Evolutionary conservation across 169 alveolate species (phyloP), one percentile per base, ranked within the genome.

Genomic region (Cryptosporidium xiaoi): DNA sequence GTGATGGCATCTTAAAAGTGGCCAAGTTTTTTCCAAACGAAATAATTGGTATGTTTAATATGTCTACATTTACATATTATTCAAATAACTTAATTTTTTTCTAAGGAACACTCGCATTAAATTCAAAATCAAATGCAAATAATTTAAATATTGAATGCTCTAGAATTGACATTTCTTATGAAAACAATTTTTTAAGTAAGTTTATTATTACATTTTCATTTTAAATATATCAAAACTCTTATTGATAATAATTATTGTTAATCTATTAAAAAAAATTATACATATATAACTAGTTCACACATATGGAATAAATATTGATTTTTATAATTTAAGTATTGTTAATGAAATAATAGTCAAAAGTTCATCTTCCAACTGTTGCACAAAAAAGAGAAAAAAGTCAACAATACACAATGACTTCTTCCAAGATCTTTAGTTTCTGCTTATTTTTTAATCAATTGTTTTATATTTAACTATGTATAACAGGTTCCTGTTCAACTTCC

Each of bases 1-100:
- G 87, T 62, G 87, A 77, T 48, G 87, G 87, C 27, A 77, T 60
- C 29, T 77, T 77, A 77, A 77, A 77, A 20, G 36, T 77, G 2
- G 77, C 48, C 6, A 71, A 77, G 64, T 77, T 77, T 16, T 77
- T 77, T 27, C 87, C 87, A 56, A 77, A 77, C 36, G 64, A 77
- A 60, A 48, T 77, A n/a, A 65, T 77, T 20, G 87, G 87, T 77
- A 77, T 46, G 87, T 77, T 20, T 12, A 18, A 10, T 53, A 13
- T 16, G 13, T 50, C 20, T 8, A 46, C 3, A 34, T 51, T 33
- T 51, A 15, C 4, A 31, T 18, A 34, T 13, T 40, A 40, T 53
- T n/a, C 20, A 53, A 53, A n/a, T 53, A n/a, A 13, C 20, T 24
- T 53, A 31, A 12, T 51, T 51, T 53, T 53, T 51, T n/a, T 36